Evolutionary conservation across 257 asterid species (phyloP).

Genomic region (Ligustrum vulgare): DNA sequence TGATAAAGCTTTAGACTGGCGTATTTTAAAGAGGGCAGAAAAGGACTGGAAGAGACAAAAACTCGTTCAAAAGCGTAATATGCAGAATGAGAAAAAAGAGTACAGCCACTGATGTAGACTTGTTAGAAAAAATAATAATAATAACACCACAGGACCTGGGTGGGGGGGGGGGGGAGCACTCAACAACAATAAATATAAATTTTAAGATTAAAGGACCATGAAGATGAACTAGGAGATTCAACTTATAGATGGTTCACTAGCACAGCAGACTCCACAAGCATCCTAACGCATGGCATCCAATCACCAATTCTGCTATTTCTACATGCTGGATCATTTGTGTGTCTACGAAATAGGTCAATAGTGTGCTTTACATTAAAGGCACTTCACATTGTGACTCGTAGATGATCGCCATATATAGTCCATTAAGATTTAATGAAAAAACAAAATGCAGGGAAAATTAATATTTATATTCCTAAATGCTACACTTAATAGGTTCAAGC

Average conservation of each 20-base stretch:
- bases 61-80: background rate
- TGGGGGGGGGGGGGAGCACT: background rate
- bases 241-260: background rate
- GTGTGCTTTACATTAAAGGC: background rate
- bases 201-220: background rate
- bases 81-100: background rate
- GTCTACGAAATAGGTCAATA: background rate
- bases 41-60: background rate
- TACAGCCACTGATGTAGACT: conserved; percentile 10
- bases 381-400: background rate
- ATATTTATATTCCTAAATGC: background rate
- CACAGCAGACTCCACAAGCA: background rate
- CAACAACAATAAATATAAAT: background rate
- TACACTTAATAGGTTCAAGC: background rate
- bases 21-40: conserved; percentile 1
- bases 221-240: background rate
- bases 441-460: background rate
- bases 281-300: background rate
- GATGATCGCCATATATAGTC: background rate
- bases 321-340: background rate
- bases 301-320: background rate
- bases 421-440: background rate
- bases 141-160: background rate
- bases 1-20: background rate
- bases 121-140: background rate